These are phyloP conservation scores for Pleurostoma richardsiae DNA, from an alignment of 2,329 filamentous ascomycete species.

Conservation along the genomic window DNA sequence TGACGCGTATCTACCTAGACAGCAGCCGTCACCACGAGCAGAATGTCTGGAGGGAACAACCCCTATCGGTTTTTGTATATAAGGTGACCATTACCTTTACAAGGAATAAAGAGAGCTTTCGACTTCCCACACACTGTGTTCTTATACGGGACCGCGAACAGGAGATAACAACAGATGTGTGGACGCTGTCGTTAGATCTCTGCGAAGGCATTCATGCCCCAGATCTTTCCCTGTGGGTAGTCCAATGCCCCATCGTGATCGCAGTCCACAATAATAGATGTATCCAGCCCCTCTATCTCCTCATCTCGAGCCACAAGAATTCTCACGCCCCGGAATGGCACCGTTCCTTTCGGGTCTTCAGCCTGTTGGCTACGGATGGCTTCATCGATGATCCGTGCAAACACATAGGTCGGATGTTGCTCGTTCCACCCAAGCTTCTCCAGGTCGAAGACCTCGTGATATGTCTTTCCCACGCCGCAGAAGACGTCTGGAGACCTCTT, in stretches of 20 bases:
- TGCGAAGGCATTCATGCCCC: not conserved
- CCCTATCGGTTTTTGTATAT: too few relatives aligned
- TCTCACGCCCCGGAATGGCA: constrained; percentile 5
- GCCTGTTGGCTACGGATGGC: constrained; percentile 23
- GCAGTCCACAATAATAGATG: not conserved
- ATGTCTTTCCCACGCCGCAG: constrained; percentile 19
- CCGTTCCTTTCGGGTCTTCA: not conserved
- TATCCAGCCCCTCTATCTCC: not conserved
- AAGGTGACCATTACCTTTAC: too few relatives aligned
- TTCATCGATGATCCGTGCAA: constrained; percentile 20
- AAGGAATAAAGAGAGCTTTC: too few relatives aligned
- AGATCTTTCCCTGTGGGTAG: not conserved
- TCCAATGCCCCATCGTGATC: not conserved
- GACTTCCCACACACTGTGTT: too few relatives aligned
- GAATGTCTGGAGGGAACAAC: too few relatives aligned
- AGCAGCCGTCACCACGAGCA: too few relatives aligned
- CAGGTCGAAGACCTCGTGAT: constrained; percentile 24
- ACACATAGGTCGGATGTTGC: constrained; percentile 21
- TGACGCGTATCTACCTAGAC: too few relatives aligned
- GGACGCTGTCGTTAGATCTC: not conserved
- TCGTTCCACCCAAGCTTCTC: constrained; percentile 22
- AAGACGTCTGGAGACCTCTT: constrained; percentile 19
- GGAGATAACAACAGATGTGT: too few relatives aligned
- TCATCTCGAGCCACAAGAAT: constrained; percentile 7
- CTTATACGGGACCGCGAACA: too few relatives aligned